Percentiles rank a stretch among this genome's conserved stretches.
Evolutionary conservation across 805 yeast genomes (phyloP).

Genomic region (Metschnikowia anglica): DNA sequence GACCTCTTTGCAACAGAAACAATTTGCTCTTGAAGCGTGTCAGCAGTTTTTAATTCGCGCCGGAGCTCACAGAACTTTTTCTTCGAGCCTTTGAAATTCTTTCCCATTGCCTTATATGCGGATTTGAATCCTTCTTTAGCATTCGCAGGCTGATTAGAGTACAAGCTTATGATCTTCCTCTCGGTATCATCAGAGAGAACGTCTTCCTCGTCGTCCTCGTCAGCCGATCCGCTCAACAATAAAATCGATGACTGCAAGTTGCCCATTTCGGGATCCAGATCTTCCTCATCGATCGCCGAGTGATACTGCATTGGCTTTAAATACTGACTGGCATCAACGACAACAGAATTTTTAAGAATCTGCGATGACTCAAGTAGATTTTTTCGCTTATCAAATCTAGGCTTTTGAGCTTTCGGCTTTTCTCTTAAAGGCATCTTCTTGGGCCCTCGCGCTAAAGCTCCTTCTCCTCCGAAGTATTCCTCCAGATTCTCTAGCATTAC

Average conservation of each 20-base stretch:
- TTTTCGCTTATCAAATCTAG: conserved; percentile 6
- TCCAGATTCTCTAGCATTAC: conserved; percentile 77
- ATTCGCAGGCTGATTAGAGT: conserved; percentile 79
- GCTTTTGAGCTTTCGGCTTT: conserved; percentile 2
- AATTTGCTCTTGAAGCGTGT: conserved; percentile 65
- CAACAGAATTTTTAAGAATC: conserved; percentile 24
- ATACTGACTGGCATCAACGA: conserved; percentile 22
- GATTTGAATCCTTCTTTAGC: conserved; percentile 67
- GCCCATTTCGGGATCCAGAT: conserved; percentile 16
- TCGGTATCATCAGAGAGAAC: conserved; percentile 27
- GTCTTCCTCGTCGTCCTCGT: conserved; percentile 25
- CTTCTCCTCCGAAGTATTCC: conserved; percentile 73
- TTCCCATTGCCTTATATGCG: conserved; percentile 74
- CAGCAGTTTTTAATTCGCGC: conserved; percentile 60
- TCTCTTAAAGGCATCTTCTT: conserved; percentile 6
- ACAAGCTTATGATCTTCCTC: conserved; percentile 57
- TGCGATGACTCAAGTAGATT: conserved; percentile 29
- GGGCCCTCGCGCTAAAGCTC: conserved; percentile 48
- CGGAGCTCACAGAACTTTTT: conserved; percentile 61
- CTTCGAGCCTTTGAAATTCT: conserved; percentile 64
- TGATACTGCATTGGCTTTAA: conserved; percentile 28
- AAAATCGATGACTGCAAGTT: conserved; percentile 25
- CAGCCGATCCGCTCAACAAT: conserved; percentile 21
- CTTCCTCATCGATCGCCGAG: conserved; percentile 33
- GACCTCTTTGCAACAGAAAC: conserved; percentile 68